A percentile compares a stretch with the other conserved stretches of the same genome.
phyloP scores from a whole-genome alignment of 257 asterid genomes.

The Nicotiana tabacum region DNA sequence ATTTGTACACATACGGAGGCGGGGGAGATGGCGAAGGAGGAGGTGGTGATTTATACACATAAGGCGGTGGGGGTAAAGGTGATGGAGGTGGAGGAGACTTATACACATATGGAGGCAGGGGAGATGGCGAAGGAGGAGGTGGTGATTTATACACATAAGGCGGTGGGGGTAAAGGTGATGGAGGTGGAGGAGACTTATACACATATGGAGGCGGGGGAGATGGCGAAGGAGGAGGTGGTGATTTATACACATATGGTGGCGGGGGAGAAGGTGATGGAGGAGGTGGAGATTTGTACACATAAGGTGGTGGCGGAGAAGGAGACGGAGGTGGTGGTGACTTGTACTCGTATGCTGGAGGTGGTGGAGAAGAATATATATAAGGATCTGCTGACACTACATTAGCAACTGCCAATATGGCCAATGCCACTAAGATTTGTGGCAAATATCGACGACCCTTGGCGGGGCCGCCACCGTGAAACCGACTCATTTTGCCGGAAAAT shows the following conservation, averaged over 20 bases:
- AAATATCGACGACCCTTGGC: background rate
- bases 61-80: too few species aligned
- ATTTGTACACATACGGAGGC: too few species aligned
- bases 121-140: background rate
- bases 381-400: background rate
- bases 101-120: too few species aligned
- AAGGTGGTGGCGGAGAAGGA: background rate
- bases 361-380: background rate
- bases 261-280: too few species aligned
- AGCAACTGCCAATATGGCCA: background rate
- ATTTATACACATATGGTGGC: background rate
- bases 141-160: background rate
- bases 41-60: too few species aligned
- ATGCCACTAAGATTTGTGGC: background rate
- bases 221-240: background rate
- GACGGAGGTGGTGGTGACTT: background rate
- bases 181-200: too few species aligned
- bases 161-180: too few species aligned
- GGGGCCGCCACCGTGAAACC: background rate
- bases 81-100: too few species aligned
- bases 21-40: too few species aligned
- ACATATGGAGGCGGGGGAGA: too few species aligned
- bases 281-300: background rate
- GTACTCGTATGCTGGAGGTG: background rate
- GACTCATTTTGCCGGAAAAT: background rate